Base-by-base conservation (phyloP, 352 stramenopile species). In the Aphanomyces invadans region DNA sequence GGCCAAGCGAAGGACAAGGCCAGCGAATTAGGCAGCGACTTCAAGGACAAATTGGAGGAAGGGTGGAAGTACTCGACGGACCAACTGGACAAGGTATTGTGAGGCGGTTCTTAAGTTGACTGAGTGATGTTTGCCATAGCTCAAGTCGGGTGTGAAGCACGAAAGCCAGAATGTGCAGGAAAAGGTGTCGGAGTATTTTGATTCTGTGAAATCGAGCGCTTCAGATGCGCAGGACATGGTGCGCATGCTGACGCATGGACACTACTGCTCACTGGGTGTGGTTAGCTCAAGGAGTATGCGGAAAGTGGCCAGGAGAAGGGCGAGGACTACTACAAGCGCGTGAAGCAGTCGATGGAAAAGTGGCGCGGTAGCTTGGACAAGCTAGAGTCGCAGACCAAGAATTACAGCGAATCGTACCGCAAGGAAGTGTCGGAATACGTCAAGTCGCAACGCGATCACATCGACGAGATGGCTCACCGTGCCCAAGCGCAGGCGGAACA, bases 151-250 rank as follows among this genome's bases (percentile, higher is more conserved):
- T 10, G 15, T 31, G 10, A n/a, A 54, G 10, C 10, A 54, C n/a
- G n/a, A 54, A 25, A 29, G 26, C 46, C 7, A 54, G n/a, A 10
- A 54, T 25, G n/a, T 54, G 10, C n/a, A 21, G 10, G 26, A 25
- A 25, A 54, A 54, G 46, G 26, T n/a, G n/a, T 25, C 46, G 7
- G 46, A 21, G 10, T 54, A 54, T n/a, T 54, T 54, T 54, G 46
- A 54, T 12, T 54, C 46, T 29, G 46, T 54, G 10, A n/a, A 54
- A 21, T 1, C n/a, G n/a, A 31, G 26, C 46, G 46, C 46, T 15
- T 23, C n/a, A 15, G 26, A 54, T 11, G 46, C 46, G 10, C n/a
- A 31, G n/a, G 46, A 54, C 46, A 54, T 31, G 46, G 46, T 54
- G 26, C 11, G 26, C 1, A 29, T 54, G 46, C n/a, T 54, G 11